phyloP scores from a whole-genome alignment of 371 early-diverging fungal species.

The Mucor lusitanicus region DNA sequence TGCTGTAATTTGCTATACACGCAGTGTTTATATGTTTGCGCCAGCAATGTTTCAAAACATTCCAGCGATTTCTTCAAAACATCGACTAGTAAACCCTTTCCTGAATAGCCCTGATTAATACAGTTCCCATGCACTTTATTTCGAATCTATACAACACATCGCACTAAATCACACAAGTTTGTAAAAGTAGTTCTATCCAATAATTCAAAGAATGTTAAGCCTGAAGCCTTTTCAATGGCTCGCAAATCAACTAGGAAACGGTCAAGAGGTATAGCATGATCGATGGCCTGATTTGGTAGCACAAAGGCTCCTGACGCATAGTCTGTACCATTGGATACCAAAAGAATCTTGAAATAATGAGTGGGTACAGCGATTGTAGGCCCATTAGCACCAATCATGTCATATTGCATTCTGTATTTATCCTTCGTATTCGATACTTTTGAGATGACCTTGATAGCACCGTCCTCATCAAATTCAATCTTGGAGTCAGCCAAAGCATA shows the following conservation, averaged over 20 bases:
- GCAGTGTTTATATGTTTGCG: background rate
- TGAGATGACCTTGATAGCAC: background rate
- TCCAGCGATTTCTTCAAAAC: background rate
- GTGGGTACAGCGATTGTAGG: constrained; percentile 90
- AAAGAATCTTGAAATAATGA: constrained; percentile 85
- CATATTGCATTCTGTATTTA: constrained; percentile 49
- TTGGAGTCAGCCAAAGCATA: constrained; percentile 4
- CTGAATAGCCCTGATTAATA: background rate
- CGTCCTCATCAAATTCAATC: background rate
- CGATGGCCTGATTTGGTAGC: constrained; percentile 78
- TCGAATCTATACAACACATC: constrained; percentile 3
- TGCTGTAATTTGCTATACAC: too few relatives aligned
- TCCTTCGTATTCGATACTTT: background rate
- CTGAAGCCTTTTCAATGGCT: constrained; percentile 73
- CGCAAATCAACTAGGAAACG: constrained; percentile 70
- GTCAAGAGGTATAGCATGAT: constrained; percentile 56
- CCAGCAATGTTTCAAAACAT: background rate
- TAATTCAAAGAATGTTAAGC: constrained; percentile 70
- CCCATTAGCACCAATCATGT: constrained; percentile 75
- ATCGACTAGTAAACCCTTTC: background rate
- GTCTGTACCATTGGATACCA: constrained; percentile 42
- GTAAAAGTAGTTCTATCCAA: constrained; percentile 45
- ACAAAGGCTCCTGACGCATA: constrained; percentile 75
- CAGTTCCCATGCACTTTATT: background rate
- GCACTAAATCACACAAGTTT: constrained; percentile 35